Conservation (phyloP, 106 monocot genomes). For the Cymbidium sinense region DNA sequence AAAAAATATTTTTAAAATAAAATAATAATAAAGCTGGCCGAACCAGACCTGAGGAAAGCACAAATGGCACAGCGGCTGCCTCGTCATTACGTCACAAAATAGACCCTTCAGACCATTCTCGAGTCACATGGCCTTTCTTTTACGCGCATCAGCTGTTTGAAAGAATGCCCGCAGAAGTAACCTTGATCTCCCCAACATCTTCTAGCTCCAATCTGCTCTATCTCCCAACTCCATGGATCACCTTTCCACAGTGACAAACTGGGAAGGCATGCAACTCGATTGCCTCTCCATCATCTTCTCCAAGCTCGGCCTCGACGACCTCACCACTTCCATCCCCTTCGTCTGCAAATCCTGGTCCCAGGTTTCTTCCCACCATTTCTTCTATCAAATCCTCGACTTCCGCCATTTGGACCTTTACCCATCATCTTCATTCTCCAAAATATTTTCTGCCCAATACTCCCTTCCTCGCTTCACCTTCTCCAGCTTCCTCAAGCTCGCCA, state of each 20-base stretch:
- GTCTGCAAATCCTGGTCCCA: constrained; percentile 43
- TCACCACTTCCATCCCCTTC: constrained; percentile 27
- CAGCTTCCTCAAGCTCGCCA: constrained; percentile 23
- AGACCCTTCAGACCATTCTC: too few species aligned
- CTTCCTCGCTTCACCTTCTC: constrained; percentile 23
- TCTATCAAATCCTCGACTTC: constrained; percentile 35
- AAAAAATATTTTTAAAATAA: too few species aligned
- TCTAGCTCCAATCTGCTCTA: background rate
- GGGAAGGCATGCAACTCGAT: constrained; percentile 43
- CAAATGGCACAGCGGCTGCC: too few species aligned
- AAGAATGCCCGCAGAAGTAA: background rate
- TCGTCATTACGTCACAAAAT: too few species aligned
- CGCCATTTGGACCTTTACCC: constrained; percentile 34
- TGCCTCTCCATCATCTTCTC: constrained; percentile 41
- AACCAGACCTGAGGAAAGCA: too few species aligned
- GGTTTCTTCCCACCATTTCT: constrained; percentile 23
- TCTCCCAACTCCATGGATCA: background rate
- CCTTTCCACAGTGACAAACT: background rate
- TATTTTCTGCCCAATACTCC: constrained; percentile 2
- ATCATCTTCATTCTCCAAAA: constrained; percentile 19
- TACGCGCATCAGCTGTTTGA: background rate
- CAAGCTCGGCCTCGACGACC: constrained; percentile 29
- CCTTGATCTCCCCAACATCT: background rate
- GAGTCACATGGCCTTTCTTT: too few species aligned
- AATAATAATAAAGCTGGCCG: too few species aligned